These are phyloP conservation scores for Thoreauomyces humboldtii DNA, from an alignment of 192 early-diverging fungal genomes.

Conservation along the genomic window DNA sequence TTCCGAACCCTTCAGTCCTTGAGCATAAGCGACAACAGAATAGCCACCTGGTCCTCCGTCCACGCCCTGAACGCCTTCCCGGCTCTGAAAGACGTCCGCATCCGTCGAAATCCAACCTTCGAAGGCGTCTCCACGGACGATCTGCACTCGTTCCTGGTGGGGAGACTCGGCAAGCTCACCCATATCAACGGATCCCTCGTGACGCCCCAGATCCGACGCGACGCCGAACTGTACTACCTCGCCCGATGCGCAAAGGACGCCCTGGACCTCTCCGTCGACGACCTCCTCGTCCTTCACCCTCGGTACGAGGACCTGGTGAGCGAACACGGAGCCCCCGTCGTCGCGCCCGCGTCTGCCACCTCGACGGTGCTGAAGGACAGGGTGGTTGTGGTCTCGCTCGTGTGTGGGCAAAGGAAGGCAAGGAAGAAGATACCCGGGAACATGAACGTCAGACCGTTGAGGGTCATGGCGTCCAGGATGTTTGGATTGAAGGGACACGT, in stretches of 20 bases:
- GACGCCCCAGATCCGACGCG: conserved; percentile 15
- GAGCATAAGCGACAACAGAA: conserved; percentile 29
- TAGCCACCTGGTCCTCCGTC: conserved; percentile 27
- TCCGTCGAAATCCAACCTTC: conserved; percentile 39
- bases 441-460: conserved; percentile 30
- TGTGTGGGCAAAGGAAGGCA: neutral
- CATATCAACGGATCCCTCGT: conserved; percentile 36
- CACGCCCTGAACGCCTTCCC: conserved; percentile 41
- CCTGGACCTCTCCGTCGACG: neutral
- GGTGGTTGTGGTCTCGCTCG: conserved; percentile 20
- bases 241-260: conserved; percentile 12
- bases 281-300: conserved; percentile 28
- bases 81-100: conserved; percentile 28
- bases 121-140: neutral
- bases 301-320: conserved; percentile 28
- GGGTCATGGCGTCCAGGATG: conserved; percentile 21
- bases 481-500: neutral
- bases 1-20: conserved; percentile 26
- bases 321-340: conserved; percentile 24
- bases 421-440: conserved; percentile 29
- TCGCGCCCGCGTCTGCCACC: conserved; percentile 29
- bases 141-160: conserved; percentile 15
- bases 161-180: conserved; percentile 24
- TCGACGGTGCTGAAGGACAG: conserved; percentile 36
- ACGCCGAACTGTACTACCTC: conserved; percentile 46